Evolutionary conservation across 768 basidiomycete species (phyloP).

Genomic region (Lanmaoa pseudosensibilis): DNA sequence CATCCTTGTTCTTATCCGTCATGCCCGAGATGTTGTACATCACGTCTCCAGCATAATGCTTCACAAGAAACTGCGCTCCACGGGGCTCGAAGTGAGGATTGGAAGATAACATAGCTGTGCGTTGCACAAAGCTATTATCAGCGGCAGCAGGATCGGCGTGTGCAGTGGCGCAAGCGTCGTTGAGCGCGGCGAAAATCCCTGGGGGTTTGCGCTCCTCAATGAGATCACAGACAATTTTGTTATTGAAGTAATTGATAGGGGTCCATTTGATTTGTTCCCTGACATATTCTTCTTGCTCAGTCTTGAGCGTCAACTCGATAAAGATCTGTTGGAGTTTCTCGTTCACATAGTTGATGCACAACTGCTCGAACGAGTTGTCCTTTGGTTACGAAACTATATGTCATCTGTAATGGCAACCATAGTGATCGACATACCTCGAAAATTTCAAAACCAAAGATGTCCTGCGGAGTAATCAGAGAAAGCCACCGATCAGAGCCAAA

Average conservation of each 20-base stretch:
- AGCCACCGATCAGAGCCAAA: neutral
- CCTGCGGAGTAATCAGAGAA: conserved; percentile 42
- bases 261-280: conserved; percentile 99
- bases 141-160: conserved; percentile 96
- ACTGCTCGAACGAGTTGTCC: conserved; percentile 96
- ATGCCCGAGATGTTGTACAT: conserved; percentile 97
- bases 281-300: conserved; percentile 99
- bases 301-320: conserved; percentile 97
- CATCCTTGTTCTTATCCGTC: conserved; percentile 99
- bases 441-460: conserved; percentile 99
- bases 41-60: conserved; percentile 98
- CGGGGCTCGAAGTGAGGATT: conserved; percentile 96
- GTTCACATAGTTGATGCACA: conserved; percentile 99
- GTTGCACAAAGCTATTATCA: conserved; percentile 95
- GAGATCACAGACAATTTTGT: conserved; percentile 96
- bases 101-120: conserved; percentile 73
- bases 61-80: conserved; percentile 91
- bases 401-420: conserved; percentile 1
- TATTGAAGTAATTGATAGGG: conserved; percentile 98
- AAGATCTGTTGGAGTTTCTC: conserved; percentile 99
- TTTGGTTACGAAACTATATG: conserved; percentile 36
- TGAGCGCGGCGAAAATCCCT: conserved; percentile 95
- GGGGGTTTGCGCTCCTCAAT: conserved; percentile 97
- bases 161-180: conserved; percentile 98
- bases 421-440: conserved; percentile 63